A percentile compares a stretch with the other conserved stretches of the same genome.
phyloP scores from a whole-genome alignment of 495 filamentous ascomycete species.

The Xylaria palmicola region DNA sequence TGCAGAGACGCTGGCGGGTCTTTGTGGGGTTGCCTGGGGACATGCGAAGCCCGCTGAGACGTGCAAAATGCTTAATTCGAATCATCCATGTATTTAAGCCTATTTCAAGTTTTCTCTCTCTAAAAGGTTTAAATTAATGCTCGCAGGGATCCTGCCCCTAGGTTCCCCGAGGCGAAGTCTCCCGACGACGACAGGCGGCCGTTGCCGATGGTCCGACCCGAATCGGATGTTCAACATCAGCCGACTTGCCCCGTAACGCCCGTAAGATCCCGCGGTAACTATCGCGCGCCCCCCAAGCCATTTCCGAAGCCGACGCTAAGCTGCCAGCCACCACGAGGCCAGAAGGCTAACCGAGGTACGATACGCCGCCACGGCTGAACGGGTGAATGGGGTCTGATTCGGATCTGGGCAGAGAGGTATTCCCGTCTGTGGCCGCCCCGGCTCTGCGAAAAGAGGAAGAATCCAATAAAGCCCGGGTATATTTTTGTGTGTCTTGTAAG shows the following conservation, averaged over 20 bases:
- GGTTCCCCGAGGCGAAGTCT: no score
- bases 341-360: background rate
- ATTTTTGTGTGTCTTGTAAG: background rate
- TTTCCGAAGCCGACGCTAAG: conserved; percentile 7
- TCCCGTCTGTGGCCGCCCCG: background rate
- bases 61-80: no score
- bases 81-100: no score
- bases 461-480: background rate
- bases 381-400: background rate
- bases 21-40: no score
- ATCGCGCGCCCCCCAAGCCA: background rate
- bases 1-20: no score
- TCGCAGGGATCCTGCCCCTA: no score
- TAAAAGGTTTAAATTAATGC: no score
- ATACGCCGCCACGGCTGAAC: background rate
- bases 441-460: background rate
- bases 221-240: conserved; percentile 10
- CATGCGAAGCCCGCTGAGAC: no score
- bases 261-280: conserved; percentile 7
- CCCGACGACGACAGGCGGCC: no score
- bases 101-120: no score
- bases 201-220: background rate
- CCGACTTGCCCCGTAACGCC: background rate
- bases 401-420: background rate
- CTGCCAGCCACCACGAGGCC: background rate